Percentiles rank a stretch among this genome's conserved stretches.
Evolutionary conservation across 306 rosid species (phyloP).

Genomic region (Carpinus fangiana): DNA sequence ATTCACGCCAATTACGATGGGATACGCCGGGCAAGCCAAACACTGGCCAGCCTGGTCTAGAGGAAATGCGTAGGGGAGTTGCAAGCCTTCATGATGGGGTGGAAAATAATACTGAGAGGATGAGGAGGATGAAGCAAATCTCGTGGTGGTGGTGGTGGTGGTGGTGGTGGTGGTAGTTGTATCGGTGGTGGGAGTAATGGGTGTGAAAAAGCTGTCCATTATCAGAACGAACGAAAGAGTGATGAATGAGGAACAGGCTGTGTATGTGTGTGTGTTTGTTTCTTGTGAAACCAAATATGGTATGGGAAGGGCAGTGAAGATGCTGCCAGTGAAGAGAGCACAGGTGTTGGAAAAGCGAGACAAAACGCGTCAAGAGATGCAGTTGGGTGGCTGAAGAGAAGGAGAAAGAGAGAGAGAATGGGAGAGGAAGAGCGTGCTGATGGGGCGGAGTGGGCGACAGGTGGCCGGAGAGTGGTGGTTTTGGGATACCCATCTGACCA

Average conservation of each 20-base stretch:
- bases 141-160: not conserved
- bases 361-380: conserved; percentile 18
- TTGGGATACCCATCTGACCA: conserved; percentile 44
- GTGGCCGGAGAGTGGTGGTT: conserved; percentile 42
- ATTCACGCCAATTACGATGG: not conserved
- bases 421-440: conserved; percentile 8
- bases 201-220: conserved; percentile 30
- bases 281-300: not conserved
- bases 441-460: conserved; percentile 40
- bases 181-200: not conserved
- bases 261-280: not conserved
- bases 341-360: conserved; percentile 35
- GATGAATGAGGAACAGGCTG: not conserved
- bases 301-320: conserved; percentile 9
- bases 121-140: not conserved
- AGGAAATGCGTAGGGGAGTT: not conserved
- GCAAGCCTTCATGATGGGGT: not conserved
- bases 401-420: not conserved
- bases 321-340: conserved; percentile 25
- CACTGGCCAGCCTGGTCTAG: not conserved
- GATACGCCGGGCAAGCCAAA: not conserved
- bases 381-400: not conserved
- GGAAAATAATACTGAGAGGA: not conserved
- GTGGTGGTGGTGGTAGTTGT: not conserved
- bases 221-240: not conserved